phyloP scores from a whole-genome alignment of 2,329 filamentous ascomycete species.

The Fusarium temperatum region DNA sequence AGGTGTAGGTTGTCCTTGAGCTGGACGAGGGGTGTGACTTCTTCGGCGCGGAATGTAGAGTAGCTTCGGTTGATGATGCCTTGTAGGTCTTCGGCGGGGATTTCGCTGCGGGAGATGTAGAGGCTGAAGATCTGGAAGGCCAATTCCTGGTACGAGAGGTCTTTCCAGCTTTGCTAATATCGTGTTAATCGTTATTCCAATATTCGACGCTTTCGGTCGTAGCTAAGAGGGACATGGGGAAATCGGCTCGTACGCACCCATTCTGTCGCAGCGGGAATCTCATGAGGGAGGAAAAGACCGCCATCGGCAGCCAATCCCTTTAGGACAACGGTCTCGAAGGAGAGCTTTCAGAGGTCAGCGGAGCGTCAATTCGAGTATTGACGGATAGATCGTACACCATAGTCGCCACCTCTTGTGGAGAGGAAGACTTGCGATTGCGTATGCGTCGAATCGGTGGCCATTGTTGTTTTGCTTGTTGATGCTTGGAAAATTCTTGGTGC shows the following conservation, averaged over 20 bases:
- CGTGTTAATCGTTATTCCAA: background rate
- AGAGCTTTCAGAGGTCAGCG: conserved; percentile 63
- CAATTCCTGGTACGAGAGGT: conserved; percentile 81
- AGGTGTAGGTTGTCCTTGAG: conserved; percentile 74
- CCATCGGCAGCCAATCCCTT: conserved; percentile 86
- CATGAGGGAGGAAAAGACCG: conserved; percentile 86
- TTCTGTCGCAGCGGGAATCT: conserved; percentile 71
- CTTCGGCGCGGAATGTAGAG: conserved; percentile 80
- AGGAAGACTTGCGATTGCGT: conserved; percentile 41
- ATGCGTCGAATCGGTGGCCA: conserved; percentile 37
- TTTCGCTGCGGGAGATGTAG: conserved; percentile 74
- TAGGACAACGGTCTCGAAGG: conserved; percentile 87
- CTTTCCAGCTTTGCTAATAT: conserved; percentile 72
- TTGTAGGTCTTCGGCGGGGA: conserved; percentile 71
- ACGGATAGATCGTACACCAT: conserved; percentile 24
- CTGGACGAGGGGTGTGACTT: conserved; percentile 72
- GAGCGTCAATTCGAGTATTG: background rate
- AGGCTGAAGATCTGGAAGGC: conserved; percentile 86
- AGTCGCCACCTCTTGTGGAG: conserved; percentile 42
- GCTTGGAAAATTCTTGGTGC: conserved; percentile 29
- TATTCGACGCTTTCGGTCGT: background rate
- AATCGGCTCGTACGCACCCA: conserved; percentile 55
- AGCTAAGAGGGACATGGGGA: accelerated
- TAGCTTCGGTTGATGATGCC: conserved; percentile 84
- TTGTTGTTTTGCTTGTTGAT: conserved; percentile 23